Evolutionary conservation across 768 basidiomycete genomes (phyloP).

Genomic region (Podaxis rugospora): DNA sequence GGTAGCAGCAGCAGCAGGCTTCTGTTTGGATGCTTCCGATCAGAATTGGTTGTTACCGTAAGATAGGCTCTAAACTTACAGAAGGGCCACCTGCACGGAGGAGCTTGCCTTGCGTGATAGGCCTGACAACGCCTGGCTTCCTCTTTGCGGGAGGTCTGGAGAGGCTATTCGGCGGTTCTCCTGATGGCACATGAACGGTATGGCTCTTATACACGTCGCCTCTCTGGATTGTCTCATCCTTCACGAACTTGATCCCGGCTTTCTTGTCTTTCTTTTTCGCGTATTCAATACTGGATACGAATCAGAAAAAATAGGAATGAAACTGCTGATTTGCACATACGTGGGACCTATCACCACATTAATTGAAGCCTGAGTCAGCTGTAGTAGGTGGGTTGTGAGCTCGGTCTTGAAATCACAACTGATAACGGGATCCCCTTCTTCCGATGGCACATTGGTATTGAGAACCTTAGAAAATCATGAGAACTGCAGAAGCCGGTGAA

Average conservation of each 20-base stretch:
- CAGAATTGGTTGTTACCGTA: not conserved
- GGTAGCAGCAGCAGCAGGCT: constrained; percentile 35
- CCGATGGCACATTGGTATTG: constrained; percentile 64
- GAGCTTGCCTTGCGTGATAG: constrained; percentile 82
- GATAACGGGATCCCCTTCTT: constrained; percentile 94
- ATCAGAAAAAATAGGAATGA: not conserved
- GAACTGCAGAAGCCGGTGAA: not conserved
- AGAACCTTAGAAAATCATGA: constrained; percentile 52
- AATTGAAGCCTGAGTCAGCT: constrained; percentile 73
- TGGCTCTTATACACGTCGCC: constrained; percentile 94
- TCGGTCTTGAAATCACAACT: constrained; percentile 96
- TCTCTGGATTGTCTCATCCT: constrained; percentile 78
- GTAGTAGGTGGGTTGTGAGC: constrained; percentile 75
- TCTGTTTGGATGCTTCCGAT: constrained; percentile 24
- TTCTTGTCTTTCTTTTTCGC: constrained; percentile 97
- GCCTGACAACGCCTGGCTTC: constrained; percentile 82
- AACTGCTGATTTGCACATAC: constrained; percentile 42
- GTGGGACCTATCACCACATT: constrained; percentile 69
- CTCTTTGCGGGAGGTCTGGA: constrained; percentile 84
- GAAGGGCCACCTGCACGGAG: constrained; percentile 75
- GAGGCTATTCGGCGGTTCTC: constrained; percentile 77
- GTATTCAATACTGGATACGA: constrained; percentile 65
- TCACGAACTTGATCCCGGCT: constrained; percentile 79
- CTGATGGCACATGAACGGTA: constrained; percentile 80
- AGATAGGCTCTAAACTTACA: constrained; percentile 30